phyloP scores from a whole-genome alignment of 805 yeast species.

The Hanseniaspora guilliermondii region DNA sequence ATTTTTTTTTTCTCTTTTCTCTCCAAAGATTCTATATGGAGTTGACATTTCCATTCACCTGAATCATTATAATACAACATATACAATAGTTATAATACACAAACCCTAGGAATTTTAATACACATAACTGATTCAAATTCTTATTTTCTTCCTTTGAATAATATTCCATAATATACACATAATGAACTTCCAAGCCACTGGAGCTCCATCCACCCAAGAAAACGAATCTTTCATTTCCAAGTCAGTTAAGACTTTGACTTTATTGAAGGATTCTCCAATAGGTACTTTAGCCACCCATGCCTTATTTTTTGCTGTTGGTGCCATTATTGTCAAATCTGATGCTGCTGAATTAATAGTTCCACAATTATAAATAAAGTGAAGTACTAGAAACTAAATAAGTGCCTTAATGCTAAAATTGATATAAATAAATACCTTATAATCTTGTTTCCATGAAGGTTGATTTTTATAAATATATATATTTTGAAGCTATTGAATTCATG shows the following conservation, averaged over 20 bases:
- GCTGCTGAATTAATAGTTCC: constrained; percentile 74
- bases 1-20: too few species aligned
- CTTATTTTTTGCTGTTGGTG: constrained; percentile 58
- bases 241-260: constrained; percentile 27
- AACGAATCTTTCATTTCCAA: constrained; percentile 7
- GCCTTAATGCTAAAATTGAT: too few species aligned
- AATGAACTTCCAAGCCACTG: constrained; percentile 11
- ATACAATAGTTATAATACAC: too few species aligned
- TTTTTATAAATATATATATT: background rate
- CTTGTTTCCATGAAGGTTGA: too few species aligned
- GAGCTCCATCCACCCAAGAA: constrained; percentile 3
- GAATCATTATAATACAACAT: too few species aligned
- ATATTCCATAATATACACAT: background rate
- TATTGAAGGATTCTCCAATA: constrained; percentile 50
- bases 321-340: constrained; percentile 64
- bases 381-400: background rate
- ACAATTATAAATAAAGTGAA: constrained; percentile 31
- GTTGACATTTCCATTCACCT: too few species aligned
- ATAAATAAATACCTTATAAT: too few species aligned
- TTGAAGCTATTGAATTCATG: background rate
- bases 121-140: background rate
- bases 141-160: constrained; percentile 15
- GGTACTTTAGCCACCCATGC: constrained; percentile 55
- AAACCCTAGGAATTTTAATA: background rate
- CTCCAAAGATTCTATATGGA: too few species aligned